Conservation (phyloP, 2,329 filamentous ascomycete genomes). For the Paecilomyces fulvus region DNA sequence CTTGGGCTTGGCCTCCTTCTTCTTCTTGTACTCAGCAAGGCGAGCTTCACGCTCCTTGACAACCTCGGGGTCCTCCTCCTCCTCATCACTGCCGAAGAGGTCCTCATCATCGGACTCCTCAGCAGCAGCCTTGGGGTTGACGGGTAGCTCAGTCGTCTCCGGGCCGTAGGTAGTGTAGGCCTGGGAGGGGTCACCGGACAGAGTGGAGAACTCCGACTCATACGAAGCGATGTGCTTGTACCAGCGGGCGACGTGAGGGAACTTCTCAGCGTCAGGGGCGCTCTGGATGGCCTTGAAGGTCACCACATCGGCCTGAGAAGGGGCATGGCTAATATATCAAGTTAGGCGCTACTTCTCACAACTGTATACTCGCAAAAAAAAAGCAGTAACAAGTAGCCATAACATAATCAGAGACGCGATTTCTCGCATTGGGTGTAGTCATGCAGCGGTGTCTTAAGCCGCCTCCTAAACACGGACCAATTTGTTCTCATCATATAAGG, state of each 20-base stretch:
- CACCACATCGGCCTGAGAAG: conserved; percentile 93
- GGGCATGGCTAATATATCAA: conserved; percentile 44
- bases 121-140: conserved; percentile 72
- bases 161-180: conserved; percentile 86
- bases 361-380: conserved; percentile 1
- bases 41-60: conserved; percentile 77
- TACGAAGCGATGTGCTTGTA: conserved; percentile 97
- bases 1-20: conserved; percentile 94
- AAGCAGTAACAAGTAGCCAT: conserved; percentile 12
- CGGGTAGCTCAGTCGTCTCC: conserved; percentile 63
- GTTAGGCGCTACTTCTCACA: conserved; percentile 7
- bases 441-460: conserved; percentile 81
- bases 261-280: conserved; percentile 72
- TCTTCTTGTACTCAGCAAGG: conserved; percentile 87
- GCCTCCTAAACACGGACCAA: conserved; percentile 96
- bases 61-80: conserved; percentile 88
- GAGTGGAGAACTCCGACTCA: conserved; percentile 83
- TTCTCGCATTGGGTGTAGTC: conserved; percentile 66
- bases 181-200: conserved; percentile 86
- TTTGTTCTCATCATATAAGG: conserved; percentile 64
- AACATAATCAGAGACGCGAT: conserved; percentile 64
- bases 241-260: conserved; percentile 91
- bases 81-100: conserved; percentile 86
- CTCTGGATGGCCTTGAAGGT: conserved; percentile 81
- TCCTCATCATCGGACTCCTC: conserved; percentile 82